A percentile compares a stretch with the other conserved stretches of the same genome.
These are phyloP conservation scores for Cardiospermum halicacabum DNA, from an alignment of 345 rosid species.

Conservation along the genomic window DNA sequence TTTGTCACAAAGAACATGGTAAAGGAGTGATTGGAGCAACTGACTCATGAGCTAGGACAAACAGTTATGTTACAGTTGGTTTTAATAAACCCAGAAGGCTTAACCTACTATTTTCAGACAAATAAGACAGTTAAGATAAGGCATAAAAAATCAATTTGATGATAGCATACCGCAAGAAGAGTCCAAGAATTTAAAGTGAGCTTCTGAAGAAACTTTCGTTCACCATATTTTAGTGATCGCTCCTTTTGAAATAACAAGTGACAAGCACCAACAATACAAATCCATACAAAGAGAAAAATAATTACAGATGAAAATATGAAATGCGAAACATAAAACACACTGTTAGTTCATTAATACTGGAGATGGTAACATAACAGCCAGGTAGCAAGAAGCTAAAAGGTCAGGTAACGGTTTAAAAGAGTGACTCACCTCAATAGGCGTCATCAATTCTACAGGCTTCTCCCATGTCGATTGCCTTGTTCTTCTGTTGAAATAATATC, in stretches of 20 bases:
- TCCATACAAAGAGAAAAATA: slow-evolving; percentile 2
- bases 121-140: background rate
- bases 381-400: slow-evolving; percentile 7
- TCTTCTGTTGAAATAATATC: slow-evolving; percentile 86
- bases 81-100: slow-evolving; percentile 1
- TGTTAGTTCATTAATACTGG: background rate
- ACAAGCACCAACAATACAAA: background rate
- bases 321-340: background rate
- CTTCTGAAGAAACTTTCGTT: slow-evolving; percentile 12
- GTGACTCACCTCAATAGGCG: slow-evolving; percentile 75
- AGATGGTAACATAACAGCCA: background rate
- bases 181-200: background rate
- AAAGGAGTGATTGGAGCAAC: background rate
- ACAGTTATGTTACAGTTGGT: background rate
- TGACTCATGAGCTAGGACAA: background rate
- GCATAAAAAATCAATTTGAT: background rate
- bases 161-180: slow-evolving; percentile 9
- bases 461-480: slow-evolving; percentile 84
- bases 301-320: background rate
- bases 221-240: slow-evolving; percentile 7
- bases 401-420: background rate
- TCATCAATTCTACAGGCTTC: slow-evolving; percentile 92
- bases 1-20: background rate
- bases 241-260: slow-evolving; percentile 6
- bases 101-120: background rate